A percentile compares a stretch with the other conserved stretches of the same genome.
phyloP scores from a whole-genome alignment of 1,139 yeast genomes.

The Lodderomyces metapsilosis region DNA sequence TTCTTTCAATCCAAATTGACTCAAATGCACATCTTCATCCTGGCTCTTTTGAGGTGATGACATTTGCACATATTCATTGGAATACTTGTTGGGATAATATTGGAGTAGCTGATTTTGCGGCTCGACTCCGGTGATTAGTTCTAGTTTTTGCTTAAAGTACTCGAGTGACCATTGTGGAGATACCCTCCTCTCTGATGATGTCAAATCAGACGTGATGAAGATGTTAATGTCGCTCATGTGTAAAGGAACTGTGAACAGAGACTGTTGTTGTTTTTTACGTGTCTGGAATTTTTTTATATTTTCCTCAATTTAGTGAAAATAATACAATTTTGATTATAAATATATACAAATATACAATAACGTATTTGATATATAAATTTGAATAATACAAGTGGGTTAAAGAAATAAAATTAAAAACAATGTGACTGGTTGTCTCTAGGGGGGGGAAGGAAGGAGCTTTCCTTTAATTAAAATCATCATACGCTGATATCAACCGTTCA shows the following conservation, averaged over 20 bases:
- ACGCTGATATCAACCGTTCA: constrained; percentile 26
- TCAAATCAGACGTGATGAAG: constrained; percentile 61
- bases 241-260: too few relatives aligned
- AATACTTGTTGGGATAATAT: constrained; percentile 43
- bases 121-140: constrained; percentile 76
- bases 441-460: too few relatives aligned
- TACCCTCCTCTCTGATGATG: constrained; percentile 70
- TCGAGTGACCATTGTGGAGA: constrained; percentile 62
- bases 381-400: not conserved
- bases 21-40: constrained; percentile 16
- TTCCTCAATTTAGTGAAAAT: not conserved
- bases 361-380: constrained; percentile 1
- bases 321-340: not conserved
- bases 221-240: constrained; percentile 50
- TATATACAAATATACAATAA: not conserved
- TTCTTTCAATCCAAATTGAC: constrained; percentile 28
- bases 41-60: constrained; percentile 17
- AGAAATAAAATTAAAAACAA: not conserved
- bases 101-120: constrained; percentile 56
- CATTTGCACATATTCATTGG: constrained; percentile 31
- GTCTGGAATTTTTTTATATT: not conserved
- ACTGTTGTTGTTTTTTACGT: too few relatives aligned
- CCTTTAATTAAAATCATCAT: not conserved
- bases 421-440: too few relatives aligned
- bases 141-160: constrained; percentile 58